A percentile compares a stretch with the other conserved stretches of the same genome.
These are phyloP conservation scores for Aspergillus costaricaensis DNA, from an alignment of 2,329 filamentous ascomycete species.

Conservation along the genomic window DNA sequence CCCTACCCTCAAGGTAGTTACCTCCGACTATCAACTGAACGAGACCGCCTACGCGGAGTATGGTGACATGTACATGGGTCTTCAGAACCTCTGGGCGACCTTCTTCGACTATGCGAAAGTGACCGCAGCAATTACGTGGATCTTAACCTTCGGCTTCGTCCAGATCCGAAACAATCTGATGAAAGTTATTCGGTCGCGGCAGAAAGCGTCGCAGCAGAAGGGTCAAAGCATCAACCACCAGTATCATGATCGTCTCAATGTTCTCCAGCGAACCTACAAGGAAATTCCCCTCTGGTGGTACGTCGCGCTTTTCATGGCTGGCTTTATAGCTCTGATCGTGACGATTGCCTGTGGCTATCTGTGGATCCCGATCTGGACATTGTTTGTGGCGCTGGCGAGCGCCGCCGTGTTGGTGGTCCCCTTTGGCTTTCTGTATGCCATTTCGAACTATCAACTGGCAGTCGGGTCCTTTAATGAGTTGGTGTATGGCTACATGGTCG, in stretches of 20 bases:
- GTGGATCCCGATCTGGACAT: conserved; percentile 63
- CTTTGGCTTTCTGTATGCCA: conserved; percentile 60
- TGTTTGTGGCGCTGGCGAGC: conserved; percentile 58
- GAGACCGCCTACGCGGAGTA: conserved; percentile 48
- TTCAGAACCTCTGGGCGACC: conserved; percentile 60
- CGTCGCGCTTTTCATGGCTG: conserved; percentile 50
- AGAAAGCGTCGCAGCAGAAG: conserved; percentile 28
- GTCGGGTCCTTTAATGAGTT: conserved; percentile 64
- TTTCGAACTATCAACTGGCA: conserved; percentile 57
- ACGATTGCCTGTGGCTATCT: conserved; percentile 55
- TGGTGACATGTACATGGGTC: conserved; percentile 59
- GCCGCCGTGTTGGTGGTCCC: conserved; percentile 60
- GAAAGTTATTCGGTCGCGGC: conserved; percentile 47
- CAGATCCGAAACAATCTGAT: conserved; percentile 50
- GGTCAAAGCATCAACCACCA: conserved; percentile 53
- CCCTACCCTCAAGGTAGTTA: conserved; percentile 47
- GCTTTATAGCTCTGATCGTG: conserved; percentile 54
- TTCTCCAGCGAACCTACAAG: conserved; percentile 59
- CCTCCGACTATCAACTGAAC: conserved; percentile 51
- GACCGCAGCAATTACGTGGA: conserved; percentile 61
- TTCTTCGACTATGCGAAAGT: conserved; percentile 65
- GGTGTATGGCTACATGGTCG: conserved; percentile 62
- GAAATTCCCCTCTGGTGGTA: conserved; percentile 65
- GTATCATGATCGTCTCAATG: conserved; percentile 61
- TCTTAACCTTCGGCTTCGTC: conserved; percentile 56